A percentile compares a stretch with the other conserved stretches of the same genome.
Conservation (phyloP, 139 green algal genomes). For the Eudorina sp. region DNA sequence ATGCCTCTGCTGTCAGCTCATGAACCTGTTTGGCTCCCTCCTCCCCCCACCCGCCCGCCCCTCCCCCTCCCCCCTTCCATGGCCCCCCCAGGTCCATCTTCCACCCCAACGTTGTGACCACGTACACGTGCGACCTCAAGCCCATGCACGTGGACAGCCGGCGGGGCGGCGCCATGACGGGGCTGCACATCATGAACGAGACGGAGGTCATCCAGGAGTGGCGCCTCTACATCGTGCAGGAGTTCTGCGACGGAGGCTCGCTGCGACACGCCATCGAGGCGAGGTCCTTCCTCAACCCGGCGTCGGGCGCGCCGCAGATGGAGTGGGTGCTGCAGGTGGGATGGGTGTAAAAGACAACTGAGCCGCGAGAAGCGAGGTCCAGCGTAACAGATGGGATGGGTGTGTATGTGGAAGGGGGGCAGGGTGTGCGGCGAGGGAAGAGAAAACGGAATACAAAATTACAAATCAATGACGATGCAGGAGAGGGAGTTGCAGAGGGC, state of each 20-base stretch:
- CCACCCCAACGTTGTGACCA: constrained; percentile 56
- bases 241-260: constrained; percentile 52
- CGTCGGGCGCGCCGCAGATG: constrained; percentile 18
- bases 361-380: too few species aligned
- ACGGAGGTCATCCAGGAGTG: constrained; percentile 56
- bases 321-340: constrained; percentile 48
- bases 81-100: constrained; percentile 37
- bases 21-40: not conserved
- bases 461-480: too few species aligned
- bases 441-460: too few species aligned
- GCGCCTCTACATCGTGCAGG: constrained; percentile 66
- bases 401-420: too few species aligned
- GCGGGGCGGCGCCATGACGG: constrained; percentile 42
- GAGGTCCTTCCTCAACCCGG: constrained; percentile 35
- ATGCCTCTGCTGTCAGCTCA: too few species aligned
- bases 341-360: too few species aligned
- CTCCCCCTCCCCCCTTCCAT: not conserved
- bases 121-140: constrained; percentile 57
- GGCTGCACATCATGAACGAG: constrained; percentile 47
- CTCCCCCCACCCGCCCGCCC: not conserved
- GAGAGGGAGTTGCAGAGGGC: too few species aligned
- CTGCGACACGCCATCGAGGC: constrained; percentile 54
- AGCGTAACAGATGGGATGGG: too few species aligned
- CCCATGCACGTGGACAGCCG: constrained; percentile 44
- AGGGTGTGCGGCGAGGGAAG: too few species aligned